Base-by-base conservation (phyloP, 352 stramenopile genomes). In the Phytophthora hibernalis region DNA sequence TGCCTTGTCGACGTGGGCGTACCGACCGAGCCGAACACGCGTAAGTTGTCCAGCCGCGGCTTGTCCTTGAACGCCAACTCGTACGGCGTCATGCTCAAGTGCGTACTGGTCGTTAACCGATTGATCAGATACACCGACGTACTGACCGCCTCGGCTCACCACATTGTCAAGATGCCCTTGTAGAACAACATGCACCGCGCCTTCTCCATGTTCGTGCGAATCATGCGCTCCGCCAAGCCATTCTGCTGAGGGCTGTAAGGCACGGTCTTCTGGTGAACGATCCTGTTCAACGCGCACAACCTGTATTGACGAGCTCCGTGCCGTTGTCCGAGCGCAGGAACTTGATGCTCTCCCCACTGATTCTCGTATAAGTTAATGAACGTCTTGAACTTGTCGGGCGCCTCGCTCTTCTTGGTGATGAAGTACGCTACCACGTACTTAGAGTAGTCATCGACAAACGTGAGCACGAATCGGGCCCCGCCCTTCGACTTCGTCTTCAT, bases 131-230 rank as follows among this genome's bases (percentile, higher is more conserved):
- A 77, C 3, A 76, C 50, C 0, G 65, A 60, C 4, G 61, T 80
- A 47, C 63, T 72, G 0, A 77, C 47, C 2, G 72, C 75, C 53
- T 80, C 63, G 1, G 52, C 68, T 71, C 68, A 79, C 68, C 72
- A 80, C 0, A 54, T 9, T 1, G n/a, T 68, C 9, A 54, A 33
- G 0, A 83, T 30, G 0, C 38, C 40, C 28, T 76, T 73, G 54
- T 76, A 72, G 37, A 67, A 22, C 10, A 80, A 2, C 42, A 83
- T 82, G 22, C 37, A 58, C 16, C 61, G 52, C 15, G 65, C 61
- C 21, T 57, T 66, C 18, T 76, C 68, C 35, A 78, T 71, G 10
- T 75, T 54, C 3, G 61, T 72, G 16, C 68, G 35, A 28, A 65
- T 65, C 44, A 76, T 68, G 3, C 61, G 22, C 40, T 71, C 55